Base-by-base conservation (phyloP, 2,329 filamentous ascomycete genomes). In the Aspergillus caelatus region DNA sequence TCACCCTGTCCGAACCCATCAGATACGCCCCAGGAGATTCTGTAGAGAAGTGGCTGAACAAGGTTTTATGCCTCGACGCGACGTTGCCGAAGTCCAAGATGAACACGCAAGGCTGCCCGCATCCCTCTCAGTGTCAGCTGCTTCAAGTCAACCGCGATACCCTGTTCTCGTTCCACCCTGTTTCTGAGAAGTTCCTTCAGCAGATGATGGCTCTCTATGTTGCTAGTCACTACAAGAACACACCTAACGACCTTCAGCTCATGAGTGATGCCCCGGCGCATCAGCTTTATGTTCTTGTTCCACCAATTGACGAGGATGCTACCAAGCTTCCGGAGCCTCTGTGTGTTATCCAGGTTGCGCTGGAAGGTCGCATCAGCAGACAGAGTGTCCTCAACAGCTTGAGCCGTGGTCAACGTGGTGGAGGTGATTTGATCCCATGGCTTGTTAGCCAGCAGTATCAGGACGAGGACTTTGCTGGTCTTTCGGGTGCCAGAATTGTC, bases 201-300 rank as follows among this genome's bases (percentile, higher is more conserved):
- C 93, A 97, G 72, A 97, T 99, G 93, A 94, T 99, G 80, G 93
- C 94, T 0, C 86, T 99, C 2, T 99, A 98, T 72, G 96, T 99
- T 32, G 93, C 95, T 32, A 96, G 93, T 70, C 93, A 97, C 78
- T 97, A 99, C 84, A 98, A 98, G 80, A 99, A 99, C 80, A 93
- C 94, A 0, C 95, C 95, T 0, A 96, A 99, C 72, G 95, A 99
- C 73, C 85, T 99, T n/a, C 95, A 98, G 77, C 86, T 99, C 62
- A 96, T 99, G 93, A 97, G 93, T 65, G 95, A 99, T 78, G 95
- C 95, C 1, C 95, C 95, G 1, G 94, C 95, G 0, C 95, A 99
- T 78, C 94, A 98, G 76, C 86, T 99, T 8, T 99, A 95, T 72
- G 95, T 98, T 11, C 87, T 99, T 28, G 93, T 96, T 2, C 91